phyloP scores from a whole-genome alignment of 208 protist species.

The Leishmania arabica region DNA sequence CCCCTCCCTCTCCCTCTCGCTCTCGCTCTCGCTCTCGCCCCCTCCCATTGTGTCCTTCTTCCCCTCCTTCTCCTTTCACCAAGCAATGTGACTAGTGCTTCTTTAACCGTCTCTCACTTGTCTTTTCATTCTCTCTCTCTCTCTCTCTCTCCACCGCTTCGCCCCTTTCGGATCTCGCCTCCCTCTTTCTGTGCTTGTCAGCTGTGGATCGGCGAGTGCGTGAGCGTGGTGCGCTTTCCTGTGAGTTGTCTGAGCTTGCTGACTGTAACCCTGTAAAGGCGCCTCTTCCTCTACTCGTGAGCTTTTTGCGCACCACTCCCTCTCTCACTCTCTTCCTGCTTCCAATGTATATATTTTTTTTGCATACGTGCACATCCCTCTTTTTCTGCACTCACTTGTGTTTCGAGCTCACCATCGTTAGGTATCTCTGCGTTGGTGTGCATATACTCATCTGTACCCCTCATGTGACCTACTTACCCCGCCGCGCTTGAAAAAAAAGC shows the following conservation, averaged over 20 bases:
- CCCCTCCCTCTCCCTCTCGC: neutral
- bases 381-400: neutral
- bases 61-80: neutral
- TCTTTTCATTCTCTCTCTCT: neutral
- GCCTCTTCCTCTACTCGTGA: neutral
- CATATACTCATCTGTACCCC: neutral
- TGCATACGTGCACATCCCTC: neutral
- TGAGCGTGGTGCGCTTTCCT: neutral
- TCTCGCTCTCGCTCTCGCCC: neutral
- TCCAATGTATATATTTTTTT: neutral
- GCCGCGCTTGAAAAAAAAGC: neutral
- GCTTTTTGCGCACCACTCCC: neutral
- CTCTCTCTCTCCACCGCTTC: neutral
- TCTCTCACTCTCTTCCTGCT: neutral
- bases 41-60: neutral
- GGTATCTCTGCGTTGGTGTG: neutral
- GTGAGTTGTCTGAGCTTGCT: neutral
- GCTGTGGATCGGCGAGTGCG: neutral
- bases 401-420: neutral
- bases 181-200: neutral
- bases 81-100: neutral
- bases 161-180: neutral
- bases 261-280: neutral
- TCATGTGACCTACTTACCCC: neutral
- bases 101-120: neutral